Percentiles rank a stretch among this genome's conserved stretches.
phyloP scores from a whole-genome alignment of 768 basidiomycete species.

The Leccinum boreale region DNA sequence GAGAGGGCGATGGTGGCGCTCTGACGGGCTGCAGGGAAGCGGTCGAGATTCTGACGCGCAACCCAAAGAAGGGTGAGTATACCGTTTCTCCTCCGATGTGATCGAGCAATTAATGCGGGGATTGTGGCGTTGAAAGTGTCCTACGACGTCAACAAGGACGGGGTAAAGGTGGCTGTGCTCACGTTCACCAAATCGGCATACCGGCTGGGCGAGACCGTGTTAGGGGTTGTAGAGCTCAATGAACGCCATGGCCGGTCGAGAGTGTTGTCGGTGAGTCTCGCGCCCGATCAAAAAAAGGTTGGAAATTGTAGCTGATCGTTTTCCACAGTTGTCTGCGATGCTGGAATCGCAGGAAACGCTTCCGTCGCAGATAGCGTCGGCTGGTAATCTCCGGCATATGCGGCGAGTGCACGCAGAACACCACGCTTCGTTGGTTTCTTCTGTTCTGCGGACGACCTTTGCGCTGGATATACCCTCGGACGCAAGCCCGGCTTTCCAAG shows the following conservation, averaged over 20 bases:
- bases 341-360: conserved; percentile 87
- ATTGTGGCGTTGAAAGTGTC: conserved; percentile 53
- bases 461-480: conserved; percentile 91
- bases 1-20: conserved; percentile 42
- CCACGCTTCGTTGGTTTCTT: conserved; percentile 69
- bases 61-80: conserved; percentile 78
- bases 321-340: conserved; percentile 74
- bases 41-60: conserved; percentile 86
- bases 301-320: not conserved
- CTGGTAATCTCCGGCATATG: conserved; percentile 48
- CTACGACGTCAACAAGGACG: conserved; percentile 94
- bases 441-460: conserved; percentile 78
- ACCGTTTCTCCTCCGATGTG: not conserved
- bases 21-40: conserved; percentile 72
- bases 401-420: conserved; percentile 84
- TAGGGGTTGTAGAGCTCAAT: conserved; percentile 88
- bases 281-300: not conserved
- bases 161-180: conserved; percentile 81
- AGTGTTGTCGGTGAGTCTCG: conserved; percentile 72
- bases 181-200: conserved; percentile 92
- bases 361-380: conserved; percentile 55
- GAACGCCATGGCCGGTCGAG: conserved; percentile 59
- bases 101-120: not conserved
- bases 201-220: conserved; percentile 87
- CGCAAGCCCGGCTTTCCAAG: conserved; percentile 81